Percentiles rank a stretch among this genome's conserved stretches.
phyloP scores from a whole-genome alignment of 2,329 filamentous ascomycete genomes.

The Colletotrichum coccodes region DNA sequence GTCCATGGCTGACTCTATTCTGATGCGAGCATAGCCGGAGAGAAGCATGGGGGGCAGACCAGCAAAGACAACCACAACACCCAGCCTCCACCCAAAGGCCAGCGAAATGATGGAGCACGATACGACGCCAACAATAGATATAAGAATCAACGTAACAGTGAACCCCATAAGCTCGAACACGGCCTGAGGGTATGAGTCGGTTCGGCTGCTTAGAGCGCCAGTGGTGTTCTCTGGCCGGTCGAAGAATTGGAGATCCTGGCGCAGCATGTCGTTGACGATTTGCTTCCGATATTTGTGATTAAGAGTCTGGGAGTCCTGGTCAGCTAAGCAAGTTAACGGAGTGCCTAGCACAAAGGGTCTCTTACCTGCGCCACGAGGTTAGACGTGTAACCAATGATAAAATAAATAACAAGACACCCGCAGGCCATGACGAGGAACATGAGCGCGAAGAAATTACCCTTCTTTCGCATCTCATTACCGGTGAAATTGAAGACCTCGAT shows the following conservation, averaged over 20 bases:
- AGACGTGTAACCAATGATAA: constrained; percentile 33
- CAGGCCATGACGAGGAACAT: constrained; percentile 42
- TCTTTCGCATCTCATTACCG: constrained; percentile 21
- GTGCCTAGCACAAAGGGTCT: too few species aligned
- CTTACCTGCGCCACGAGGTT: background rate
- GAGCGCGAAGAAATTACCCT: constrained; percentile 51
- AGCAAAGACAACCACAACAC: constrained; percentile 53
- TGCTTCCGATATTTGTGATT: constrained; percentile 37
- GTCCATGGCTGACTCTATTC: constrained; percentile 42
- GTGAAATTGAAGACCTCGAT: constrained; percentile 50
- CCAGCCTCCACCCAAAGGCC: too few species aligned
- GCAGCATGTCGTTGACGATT: constrained; percentile 41
- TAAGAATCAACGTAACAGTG: constrained; percentile 54
- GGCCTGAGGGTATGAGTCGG: constrained; percentile 47
- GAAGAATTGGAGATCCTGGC: constrained; percentile 55
- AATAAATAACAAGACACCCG: constrained; percentile 37
- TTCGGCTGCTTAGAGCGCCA: constrained; percentile 44
- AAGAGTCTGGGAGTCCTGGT: constrained; percentile 17
- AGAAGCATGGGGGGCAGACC: constrained; percentile 52
- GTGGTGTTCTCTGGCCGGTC: constrained; percentile 44
- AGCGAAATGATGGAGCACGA: constrained; percentile 45
- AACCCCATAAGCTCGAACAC: constrained; percentile 57
- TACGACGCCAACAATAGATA: too few species aligned
- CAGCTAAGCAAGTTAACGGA: too few species aligned
- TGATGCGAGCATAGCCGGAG: constrained; percentile 53